Evolutionary conservation across 2,329 filamentous ascomycete genomes (phyloP).

Genomic region (Coniochaeta sp.): DNA sequence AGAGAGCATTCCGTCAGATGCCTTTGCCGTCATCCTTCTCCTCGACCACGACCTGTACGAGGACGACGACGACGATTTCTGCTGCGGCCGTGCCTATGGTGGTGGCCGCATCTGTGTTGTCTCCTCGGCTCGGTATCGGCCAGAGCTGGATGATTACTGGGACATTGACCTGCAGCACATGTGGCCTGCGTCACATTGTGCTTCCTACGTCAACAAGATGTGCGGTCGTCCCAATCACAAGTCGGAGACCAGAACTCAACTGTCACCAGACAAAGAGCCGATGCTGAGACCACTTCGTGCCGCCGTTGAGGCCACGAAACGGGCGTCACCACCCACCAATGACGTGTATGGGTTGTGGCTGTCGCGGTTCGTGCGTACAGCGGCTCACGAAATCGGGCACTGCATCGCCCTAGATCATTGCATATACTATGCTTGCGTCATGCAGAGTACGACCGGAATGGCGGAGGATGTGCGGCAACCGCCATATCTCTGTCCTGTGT

Average conservation of each 20-base stretch:
- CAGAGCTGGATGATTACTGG: constrained; percentile 32
- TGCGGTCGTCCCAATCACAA: constrained; percentile 15
- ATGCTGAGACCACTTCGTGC: constrained; percentile 20
- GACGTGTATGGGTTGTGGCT: constrained; percentile 45
- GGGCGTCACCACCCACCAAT: constrained; percentile 1
- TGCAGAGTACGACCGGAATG: constrained; percentile 52
- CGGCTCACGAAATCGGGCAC: constrained; percentile 59
- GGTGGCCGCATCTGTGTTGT: constrained; percentile 55
- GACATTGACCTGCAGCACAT: constrained; percentile 39
- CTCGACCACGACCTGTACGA: constrained; percentile 59
- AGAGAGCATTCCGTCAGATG: constrained; percentile 44
- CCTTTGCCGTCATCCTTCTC: constrained; percentile 50
- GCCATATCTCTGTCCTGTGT: constrained; percentile 55
- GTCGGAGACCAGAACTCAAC: neutral
- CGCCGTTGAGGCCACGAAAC: constrained; percentile 22
- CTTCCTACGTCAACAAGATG: constrained; percentile 33
- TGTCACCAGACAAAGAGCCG: neutral
- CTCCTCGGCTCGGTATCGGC: constrained; percentile 54
- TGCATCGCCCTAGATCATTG: constrained; percentile 62
- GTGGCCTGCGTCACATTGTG: constrained; percentile 60
- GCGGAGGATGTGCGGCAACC: constrained; percentile 54
- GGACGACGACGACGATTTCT: constrained; percentile 52
- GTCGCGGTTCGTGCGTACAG: constrained; percentile 46
- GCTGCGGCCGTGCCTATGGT: constrained; percentile 59
- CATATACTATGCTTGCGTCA: constrained; percentile 54